Conservation (phyloP, 805 yeast genomes). For the Sugiyamaella americana region DNA sequence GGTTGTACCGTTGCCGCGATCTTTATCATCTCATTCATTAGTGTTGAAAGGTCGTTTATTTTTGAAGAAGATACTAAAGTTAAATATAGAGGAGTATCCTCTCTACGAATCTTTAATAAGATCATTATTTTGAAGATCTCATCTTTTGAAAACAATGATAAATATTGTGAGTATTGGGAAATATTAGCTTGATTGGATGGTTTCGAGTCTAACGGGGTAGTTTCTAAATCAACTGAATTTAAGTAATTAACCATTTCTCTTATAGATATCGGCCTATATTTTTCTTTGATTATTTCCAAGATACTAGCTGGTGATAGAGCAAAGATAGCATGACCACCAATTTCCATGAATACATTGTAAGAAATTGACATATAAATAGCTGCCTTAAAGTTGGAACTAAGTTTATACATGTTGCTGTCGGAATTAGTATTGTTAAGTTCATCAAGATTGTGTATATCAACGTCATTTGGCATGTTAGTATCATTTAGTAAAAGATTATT, state of each 20-base stretch:
- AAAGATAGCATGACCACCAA: background rate
- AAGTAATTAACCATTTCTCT: background rate
- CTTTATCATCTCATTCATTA: background rate
- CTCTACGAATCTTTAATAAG: too few relatives aligned
- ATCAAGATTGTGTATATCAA: background rate
- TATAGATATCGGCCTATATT: background rate
- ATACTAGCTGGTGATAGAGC: background rate
- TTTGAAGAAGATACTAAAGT: background rate
- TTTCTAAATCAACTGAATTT: background rate
- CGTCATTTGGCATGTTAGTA: background rate
- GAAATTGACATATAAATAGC: background rate
- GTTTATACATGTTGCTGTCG: too few relatives aligned
- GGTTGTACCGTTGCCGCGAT: background rate
- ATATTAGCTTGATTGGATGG: background rate
- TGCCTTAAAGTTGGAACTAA: too few relatives aligned
- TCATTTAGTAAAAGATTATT: background rate
- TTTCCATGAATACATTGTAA: background rate
- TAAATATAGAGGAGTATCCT: background rate
- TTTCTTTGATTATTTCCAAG: too few relatives aligned
- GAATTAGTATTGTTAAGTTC: background rate
- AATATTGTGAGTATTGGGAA: background rate
- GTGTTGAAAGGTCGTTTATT: background rate
- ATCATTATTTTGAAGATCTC: too few relatives aligned
- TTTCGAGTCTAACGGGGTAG: too few relatives aligned
- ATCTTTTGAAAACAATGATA: background rate